Evolutionary conservation across 1,139 yeast species (phyloP).

Genomic region (Yamadazyma dushanensis): DNA sequence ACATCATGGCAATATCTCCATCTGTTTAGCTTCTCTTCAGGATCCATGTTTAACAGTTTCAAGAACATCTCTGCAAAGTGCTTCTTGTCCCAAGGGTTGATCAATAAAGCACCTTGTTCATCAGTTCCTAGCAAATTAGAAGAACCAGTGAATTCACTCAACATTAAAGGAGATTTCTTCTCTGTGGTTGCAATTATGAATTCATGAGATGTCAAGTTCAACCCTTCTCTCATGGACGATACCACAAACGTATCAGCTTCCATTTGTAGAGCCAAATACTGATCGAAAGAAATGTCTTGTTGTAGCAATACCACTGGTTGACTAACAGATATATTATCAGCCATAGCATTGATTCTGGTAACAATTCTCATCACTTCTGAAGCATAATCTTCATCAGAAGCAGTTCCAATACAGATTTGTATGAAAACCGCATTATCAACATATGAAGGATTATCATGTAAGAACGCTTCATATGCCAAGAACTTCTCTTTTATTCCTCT

Average conservation of each 20-base stretch:
- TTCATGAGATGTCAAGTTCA: constrained; percentile 95
- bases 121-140: constrained; percentile 61
- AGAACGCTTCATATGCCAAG: constrained; percentile 80
- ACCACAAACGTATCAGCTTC: constrained; percentile 90
- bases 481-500: constrained; percentile 89
- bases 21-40: constrained; percentile 54
- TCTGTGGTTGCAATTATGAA: constrained; percentile 75
- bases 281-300: constrained; percentile 86
- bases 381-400: constrained; percentile 60
- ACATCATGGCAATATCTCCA: constrained; percentile 64
- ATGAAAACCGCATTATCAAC: constrained; percentile 71
- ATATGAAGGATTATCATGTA: constrained; percentile 68
- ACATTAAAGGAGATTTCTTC: constrained; percentile 75
- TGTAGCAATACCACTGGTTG: constrained; percentile 87
- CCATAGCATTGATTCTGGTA: constrained; percentile 77
- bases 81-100: constrained; percentile 88
- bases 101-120: constrained; percentile 67
- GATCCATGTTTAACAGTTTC: constrained; percentile 61
- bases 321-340: constrained; percentile 69
- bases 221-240: constrained; percentile 92
- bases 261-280: constrained; percentile 78
- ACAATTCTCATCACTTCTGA: constrained; percentile 75
- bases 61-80: constrained; percentile 65
- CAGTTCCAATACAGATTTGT: constrained; percentile 64
- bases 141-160: constrained; percentile 94